Percentiles rank a stretch among this genome's conserved stretches.
Conservation (phyloP, 73 alveolate genomes). For the Stentor coeruleus region DNA sequence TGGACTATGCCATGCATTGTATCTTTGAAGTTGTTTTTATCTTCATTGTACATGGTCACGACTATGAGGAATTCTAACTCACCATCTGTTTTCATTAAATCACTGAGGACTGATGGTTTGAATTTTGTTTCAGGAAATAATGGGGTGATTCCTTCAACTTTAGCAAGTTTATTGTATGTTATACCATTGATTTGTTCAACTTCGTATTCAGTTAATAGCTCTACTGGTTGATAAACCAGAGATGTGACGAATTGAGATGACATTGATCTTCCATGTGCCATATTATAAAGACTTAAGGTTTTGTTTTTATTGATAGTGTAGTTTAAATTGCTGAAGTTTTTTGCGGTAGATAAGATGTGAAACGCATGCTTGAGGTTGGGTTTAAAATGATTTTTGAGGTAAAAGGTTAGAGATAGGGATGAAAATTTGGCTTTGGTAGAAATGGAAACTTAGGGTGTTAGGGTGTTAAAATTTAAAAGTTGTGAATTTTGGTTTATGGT, state of each 20-base stretch:
- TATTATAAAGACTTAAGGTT: too few species aligned
- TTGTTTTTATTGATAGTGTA: too few species aligned
- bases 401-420: too few species aligned
- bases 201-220: neutral
- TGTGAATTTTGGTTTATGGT: too few species aligned
- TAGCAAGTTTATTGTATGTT: neutral
- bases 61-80: slow-evolving; percentile 3
- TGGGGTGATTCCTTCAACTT: slow-evolving; percentile 2
- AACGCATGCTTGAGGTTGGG: too few species aligned
- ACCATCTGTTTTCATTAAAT: neutral
- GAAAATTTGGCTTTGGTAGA: too few species aligned
- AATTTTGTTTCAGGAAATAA: neutral
- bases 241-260: slow-evolving; percentile 1
- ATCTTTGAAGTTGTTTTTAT: slow-evolving; percentile 22
- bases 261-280: neutral
- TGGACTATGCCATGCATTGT: slow-evolving; percentile 36
- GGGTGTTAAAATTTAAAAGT: too few species aligned
- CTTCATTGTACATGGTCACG: slow-evolving; percentile 55
- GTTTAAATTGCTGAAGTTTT: too few species aligned
- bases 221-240: slow-evolving; percentile 13
- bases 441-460: too few species aligned
- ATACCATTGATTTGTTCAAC: neutral
- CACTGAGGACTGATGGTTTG: neutral
- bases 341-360: too few species aligned
- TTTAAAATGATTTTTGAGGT: too few species aligned